A percentile compares a stretch with the other conserved stretches of the same genome.
Evolutionary conservation across 106 monocot genomes (phyloP).

Genomic region (Chionographis japonica): DNA sequence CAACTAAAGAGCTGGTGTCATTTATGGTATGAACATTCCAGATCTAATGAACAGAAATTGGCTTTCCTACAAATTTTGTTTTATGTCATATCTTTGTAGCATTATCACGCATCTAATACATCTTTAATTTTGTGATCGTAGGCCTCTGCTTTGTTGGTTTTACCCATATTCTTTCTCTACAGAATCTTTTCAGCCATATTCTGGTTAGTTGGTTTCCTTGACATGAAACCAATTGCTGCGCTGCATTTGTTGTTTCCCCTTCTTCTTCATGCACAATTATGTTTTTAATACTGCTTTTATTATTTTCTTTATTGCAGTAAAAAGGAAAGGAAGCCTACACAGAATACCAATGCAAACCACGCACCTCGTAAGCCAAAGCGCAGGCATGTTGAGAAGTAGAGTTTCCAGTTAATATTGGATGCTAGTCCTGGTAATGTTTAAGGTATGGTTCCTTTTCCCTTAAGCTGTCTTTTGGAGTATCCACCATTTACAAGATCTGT

Average conservation of each 20-base stretch:
- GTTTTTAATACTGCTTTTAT: background rate
- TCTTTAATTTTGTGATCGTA: conserved; percentile 8
- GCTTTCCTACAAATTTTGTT: too few relatives aligned
- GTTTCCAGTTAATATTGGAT: background rate
- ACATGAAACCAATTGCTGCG: background rate
- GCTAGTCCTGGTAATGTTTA: too few relatives aligned
- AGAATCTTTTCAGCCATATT: conserved; percentile 23
- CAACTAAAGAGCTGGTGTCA: conserved; percentile 48
- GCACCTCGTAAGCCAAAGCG: conserved; percentile 31
- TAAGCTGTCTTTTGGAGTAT: too few relatives aligned
- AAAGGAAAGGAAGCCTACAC: conserved; percentile 13
- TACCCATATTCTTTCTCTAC: conserved; percentile 46
- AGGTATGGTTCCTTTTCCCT: too few relatives aligned
- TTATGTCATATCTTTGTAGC: background rate
- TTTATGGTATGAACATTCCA: conserved; percentile 20
- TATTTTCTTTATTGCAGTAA: conserved; percentile 16
- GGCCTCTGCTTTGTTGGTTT: conserved; percentile 50
- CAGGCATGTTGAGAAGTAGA: conserved; percentile 46
- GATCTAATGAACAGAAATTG: background rate
- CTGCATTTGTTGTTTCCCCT: background rate
- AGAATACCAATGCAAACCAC: conserved; percentile 3
- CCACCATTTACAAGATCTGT: too few relatives aligned
- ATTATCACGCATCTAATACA: background rate
- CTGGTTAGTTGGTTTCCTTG: conserved; percentile 20
- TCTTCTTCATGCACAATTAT: background rate